Percentiles rank a stretch among this genome's conserved stretches.
Evolutionary conservation across 2,329 filamentous ascomycete species (phyloP).

Genomic region (Hypoxylon sp.): DNA sequence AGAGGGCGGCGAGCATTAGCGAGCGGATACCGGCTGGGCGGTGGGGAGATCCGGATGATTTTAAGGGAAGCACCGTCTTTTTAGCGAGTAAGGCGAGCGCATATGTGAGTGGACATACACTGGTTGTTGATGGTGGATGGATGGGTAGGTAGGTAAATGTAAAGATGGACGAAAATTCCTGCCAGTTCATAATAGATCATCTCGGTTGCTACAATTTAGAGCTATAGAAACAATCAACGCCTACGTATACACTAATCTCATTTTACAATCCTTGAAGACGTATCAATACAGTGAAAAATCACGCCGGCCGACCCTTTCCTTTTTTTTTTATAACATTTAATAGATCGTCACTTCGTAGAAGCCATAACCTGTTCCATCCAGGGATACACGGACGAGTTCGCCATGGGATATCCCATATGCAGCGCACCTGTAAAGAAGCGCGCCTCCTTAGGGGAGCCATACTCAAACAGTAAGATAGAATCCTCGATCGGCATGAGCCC

Average conservation of each 20-base stretch:
- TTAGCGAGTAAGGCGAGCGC: conserved; percentile 81
- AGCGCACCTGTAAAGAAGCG: conserved; percentile 73
- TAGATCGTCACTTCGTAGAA: conserved; percentile 47
- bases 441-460: conserved; percentile 75
- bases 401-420: conserved; percentile 78
- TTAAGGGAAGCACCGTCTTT: conserved; percentile 85
- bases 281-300: conserved; percentile 4
- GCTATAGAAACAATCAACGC: conserved; percentile 6
- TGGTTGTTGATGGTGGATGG: conserved; percentile 93
- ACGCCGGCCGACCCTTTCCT: neutral
- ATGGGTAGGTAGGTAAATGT: conserved; percentile 83
- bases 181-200: neutral
- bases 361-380: conserved; percentile 72
- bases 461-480: conserved; percentile 74
- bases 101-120: conserved; percentile 85
- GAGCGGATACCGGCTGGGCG: conserved; percentile 85
- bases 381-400: conserved; percentile 70
- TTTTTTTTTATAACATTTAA: neutral
- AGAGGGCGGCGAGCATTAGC: conserved; percentile 79
- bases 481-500: conserved; percentile 79
- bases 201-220: conserved; percentile 11
- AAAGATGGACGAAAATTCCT: neutral
- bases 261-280: neutral
- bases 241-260: neutral
- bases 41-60: conserved; percentile 89